Base-by-base conservation (phyloP, 208 protist species). In the Acanthamoeba royreba region DNA sequence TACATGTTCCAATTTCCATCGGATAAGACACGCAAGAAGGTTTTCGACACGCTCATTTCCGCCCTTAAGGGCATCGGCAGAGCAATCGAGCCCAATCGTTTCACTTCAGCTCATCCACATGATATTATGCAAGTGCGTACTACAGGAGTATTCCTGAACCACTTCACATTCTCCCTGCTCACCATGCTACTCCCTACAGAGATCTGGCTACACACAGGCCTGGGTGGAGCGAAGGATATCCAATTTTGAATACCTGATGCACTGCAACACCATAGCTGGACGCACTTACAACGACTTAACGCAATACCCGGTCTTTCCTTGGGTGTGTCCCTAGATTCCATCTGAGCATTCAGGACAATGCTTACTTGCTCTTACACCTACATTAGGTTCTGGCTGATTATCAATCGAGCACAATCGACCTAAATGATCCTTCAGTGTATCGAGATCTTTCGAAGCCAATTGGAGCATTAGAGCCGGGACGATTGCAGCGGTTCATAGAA, bases 301-400 rank as follows among this genome's bases (percentile, higher is more conserved):
- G 5, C 99, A 99, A 97, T 99, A 99, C 96, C 99, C 99, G 4
- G 98, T 99, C 17, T 99, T 99, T 93, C 99, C 99, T 25, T 99
- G 98, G 98, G 96, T 99, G 13, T 77, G 99, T 49, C 89, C 9
- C 72, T 2, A 74, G 13, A 22, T 93, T 93, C 28, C 2, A 92
- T 47, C 83, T 90, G 5, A 45, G 5, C 33, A n/a, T n/a, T n/a
- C n/a, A n/a, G n/a, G n/a, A n/a, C n/a, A n/a, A n/a, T n/a, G n/a
- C n/a, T n/a, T n/a, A n/a, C n/a, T n/a, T n/a, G n/a, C n/a, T n/a
- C n/a, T n/a, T n/a, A n/a, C n/a, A n/a, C n/a, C n/a, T n/a, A n/a
- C n/a, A n/a, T n/a, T 94, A 96, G 92, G 94, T 97, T 96, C 93
- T 96, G 96, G 25, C 96, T 7, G 98, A 99, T 96, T 99, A 99